These are phyloP conservation scores for Rosa persica DNA, from an alignment of 306 rosid species.

Conservation along the genomic window DNA sequence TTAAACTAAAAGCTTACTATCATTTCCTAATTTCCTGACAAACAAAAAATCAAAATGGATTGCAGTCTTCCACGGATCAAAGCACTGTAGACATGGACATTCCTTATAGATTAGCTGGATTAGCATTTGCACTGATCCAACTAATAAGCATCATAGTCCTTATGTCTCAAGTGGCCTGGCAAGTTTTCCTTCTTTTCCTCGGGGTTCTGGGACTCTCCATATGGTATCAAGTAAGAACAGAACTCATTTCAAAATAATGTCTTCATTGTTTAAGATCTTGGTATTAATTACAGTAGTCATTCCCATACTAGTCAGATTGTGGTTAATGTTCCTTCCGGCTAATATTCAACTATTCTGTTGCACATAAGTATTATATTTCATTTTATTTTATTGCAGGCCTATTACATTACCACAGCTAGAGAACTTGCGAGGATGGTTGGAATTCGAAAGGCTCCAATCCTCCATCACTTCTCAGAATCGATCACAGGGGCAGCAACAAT, in stretches of 20 bases:
- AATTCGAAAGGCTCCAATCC: conserved; percentile 33
- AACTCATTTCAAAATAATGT: not conserved
- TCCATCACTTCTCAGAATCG: conserved; percentile 35
- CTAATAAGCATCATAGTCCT: conserved; percentile 24
- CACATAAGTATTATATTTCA: not conserved
- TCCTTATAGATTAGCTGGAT: conserved; percentile 1
- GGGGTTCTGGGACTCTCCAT: conserved; percentile 16
- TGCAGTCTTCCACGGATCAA: conserved; percentile 32
- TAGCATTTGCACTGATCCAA: conserved; percentile 31
- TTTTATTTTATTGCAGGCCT: conserved; percentile 13
- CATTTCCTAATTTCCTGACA: not conserved
- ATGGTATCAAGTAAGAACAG: conserved; percentile 32
- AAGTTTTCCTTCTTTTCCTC: conserved; percentile 23
- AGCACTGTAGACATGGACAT: conserved; percentile 24
- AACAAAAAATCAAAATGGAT: not conserved
- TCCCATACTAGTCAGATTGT: not conserved
- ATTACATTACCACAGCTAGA: conserved; percentile 29
- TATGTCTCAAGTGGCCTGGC: conserved; percentile 37
- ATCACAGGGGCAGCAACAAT: conserved; percentile 25
- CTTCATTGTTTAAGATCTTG: not conserved
- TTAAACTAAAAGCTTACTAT: not conserved
- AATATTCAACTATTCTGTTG: not conserved
- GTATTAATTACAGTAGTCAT: not conserved
- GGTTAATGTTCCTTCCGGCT: not conserved
- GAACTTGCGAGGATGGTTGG: conserved; percentile 26